Evolutionary conservation across 208 protist species (phyloP), one percentile per base, ranked within the genome.

Genomic region (Acanthamoeba castellanii): DNA sequence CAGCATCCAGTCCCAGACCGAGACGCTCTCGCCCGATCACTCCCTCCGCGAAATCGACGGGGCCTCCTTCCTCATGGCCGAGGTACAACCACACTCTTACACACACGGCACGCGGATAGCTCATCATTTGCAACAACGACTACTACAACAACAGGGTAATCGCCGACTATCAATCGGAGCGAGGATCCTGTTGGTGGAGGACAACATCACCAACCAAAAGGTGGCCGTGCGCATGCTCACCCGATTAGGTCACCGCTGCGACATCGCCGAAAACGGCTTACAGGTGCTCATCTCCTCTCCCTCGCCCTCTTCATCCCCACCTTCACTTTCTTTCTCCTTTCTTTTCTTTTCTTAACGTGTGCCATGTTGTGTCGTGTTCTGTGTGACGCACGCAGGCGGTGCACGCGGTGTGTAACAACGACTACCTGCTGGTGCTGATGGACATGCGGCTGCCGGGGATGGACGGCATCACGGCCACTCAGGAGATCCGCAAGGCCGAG

Each of bases 141-240:
- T n/a, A n/a, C n/a, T n/a, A n/a, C n/a, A 18, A 11, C 52, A 57
- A 57, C 52, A 74, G 66, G 72, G 72, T 37, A 82, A 82, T 30
- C 72, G 72, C 34, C 72, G 72, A n/a, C 72, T 82, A 18, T 82
- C 72, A 1, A 82, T 82, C n/a, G 72, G 72, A 18, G 72, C 82
- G 50, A 16, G 82, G 27, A 89, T 89, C 22, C 27, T 89, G 45
- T 30, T 89, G 82, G 82, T 66, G 47, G 82, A 89, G 50, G 82
- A 89, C 47, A 89, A 89, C 55, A 89, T 68, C n/a, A 66, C 55
- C 42, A 89, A 89, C 32, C 82, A 89, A n/a, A 89, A 89, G 55
- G 82, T 89, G 25, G 82, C 82, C 55, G 55, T 89, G 82, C 82
- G 55, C 11, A 57, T 89, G 82, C 82, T 89, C 45, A 89, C 45